Evolutionary conservation across 495 filamentous ascomycete genomes (phyloP).

Genomic region (Chaetomium cochliodes): DNA sequence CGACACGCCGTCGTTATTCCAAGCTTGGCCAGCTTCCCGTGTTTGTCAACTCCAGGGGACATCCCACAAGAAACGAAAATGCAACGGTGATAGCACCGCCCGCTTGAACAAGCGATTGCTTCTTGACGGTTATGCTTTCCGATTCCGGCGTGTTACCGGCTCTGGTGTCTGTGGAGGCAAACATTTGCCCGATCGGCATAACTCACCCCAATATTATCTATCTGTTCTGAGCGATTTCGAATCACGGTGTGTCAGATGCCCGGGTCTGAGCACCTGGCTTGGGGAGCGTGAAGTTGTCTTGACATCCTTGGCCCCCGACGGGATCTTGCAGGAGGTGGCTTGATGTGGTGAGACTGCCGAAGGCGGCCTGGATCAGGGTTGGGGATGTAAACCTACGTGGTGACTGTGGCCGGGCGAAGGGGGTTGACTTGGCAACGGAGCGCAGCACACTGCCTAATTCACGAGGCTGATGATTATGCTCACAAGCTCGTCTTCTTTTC

Average conservation of each 20-base stretch:
- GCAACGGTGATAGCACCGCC: not conserved
- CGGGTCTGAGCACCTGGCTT: not conserved
- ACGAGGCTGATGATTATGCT: too few species aligned
- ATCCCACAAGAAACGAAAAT: not conserved
- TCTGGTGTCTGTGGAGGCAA: not conserved
- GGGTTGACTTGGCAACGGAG: not conserved
- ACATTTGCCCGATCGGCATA: not conserved
- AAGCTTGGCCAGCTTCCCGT: not conserved
- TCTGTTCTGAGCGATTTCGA: constrained; percentile 2
- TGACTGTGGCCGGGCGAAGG: not conserved
- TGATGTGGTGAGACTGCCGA: not conserved
- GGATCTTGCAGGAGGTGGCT: constrained; percentile 4
- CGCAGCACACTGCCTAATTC: too few species aligned
- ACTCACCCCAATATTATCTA: not conserved
- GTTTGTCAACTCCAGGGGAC: not conserved
- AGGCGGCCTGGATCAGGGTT: not conserved
- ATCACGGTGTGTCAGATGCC: constrained; percentile 1
- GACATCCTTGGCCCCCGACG: not conserved
- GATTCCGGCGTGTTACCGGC: not conserved
- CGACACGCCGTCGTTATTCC: not conserved
- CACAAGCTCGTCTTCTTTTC: too few species aligned
- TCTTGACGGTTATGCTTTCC: not conserved
- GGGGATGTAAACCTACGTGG: too few species aligned
- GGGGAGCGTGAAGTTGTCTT: not conserved
- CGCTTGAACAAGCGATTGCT: not conserved